Evolutionary conservation across 495 filamentous ascomycete species (phyloP).

Genomic region (Xylaria curta): DNA sequence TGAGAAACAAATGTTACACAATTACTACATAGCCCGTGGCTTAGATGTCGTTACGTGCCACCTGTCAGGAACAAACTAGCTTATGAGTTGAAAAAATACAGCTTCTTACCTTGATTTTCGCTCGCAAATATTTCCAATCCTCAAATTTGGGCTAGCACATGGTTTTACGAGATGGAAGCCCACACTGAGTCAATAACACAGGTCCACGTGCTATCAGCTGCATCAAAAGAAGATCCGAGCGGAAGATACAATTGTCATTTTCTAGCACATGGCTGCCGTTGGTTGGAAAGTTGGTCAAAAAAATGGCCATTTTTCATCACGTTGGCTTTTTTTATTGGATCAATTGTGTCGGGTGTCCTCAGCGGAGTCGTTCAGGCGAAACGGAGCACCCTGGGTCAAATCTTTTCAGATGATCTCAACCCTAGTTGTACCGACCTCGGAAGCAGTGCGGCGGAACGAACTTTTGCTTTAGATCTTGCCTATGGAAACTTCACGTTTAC

Average conservation of each 20-base stretch:
- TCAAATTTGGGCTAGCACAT: background rate
- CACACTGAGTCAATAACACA: background rate
- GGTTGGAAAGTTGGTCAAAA: background rate
- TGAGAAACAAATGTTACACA: background rate
- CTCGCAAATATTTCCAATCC: background rate
- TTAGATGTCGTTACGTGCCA: too few species aligned
- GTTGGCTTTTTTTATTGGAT: conserved; percentile 1
- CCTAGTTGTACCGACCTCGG: conserved; percentile 14
- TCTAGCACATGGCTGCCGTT: background rate
- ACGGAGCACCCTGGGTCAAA: background rate
- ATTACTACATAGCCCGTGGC: background rate
- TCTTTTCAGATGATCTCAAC: background rate
- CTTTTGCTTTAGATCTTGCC: conserved; percentile 10
- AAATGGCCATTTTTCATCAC: background rate
- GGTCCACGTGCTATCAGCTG: background rate
- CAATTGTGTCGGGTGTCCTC: background rate
- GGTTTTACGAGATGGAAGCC: background rate
- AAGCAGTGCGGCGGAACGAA: conserved; percentile 4
- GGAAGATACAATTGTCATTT: background rate
- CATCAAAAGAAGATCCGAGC: background rate
- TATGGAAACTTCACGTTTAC: conserved; percentile 25
- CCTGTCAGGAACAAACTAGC: background rate
- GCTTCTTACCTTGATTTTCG: background rate
- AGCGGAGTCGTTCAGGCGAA: background rate
- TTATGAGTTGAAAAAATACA: background rate